These are phyloP conservation scores for Tolypocladium tropicale DNA, from an alignment of 2,329 filamentous ascomycete genomes.

Conservation along the genomic window DNA sequence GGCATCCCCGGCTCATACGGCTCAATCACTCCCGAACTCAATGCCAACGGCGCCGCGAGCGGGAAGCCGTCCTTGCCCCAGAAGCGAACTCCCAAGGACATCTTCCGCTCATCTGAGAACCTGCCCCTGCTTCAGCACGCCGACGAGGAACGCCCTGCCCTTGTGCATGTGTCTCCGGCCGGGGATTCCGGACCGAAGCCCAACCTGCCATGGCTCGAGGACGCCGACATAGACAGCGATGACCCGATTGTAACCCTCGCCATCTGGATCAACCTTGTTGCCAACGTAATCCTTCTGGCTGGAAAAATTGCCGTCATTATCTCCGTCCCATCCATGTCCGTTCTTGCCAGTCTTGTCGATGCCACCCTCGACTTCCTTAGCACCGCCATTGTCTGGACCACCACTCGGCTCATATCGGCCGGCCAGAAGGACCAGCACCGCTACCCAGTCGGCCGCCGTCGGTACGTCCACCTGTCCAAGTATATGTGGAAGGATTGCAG, in stretches of 20 bases:
- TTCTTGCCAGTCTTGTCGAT: constrained; percentile 70
- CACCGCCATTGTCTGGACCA: constrained; percentile 72
- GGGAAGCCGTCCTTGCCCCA: constrained; percentile 33
- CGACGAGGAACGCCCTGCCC: constrained; percentile 33
- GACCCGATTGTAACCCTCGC: constrained; percentile 73
- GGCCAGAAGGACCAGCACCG: constrained; percentile 62
- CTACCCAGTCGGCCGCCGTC: constrained; percentile 67
- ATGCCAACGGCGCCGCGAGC: constrained; percentile 10
- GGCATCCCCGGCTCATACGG: constrained; percentile 17
- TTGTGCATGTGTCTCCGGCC: constrained; percentile 4
- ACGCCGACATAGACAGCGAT: constrained; percentile 60
- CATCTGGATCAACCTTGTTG: constrained; percentile 75
- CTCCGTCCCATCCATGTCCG: constrained; percentile 71
- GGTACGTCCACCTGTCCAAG: constrained; percentile 18
- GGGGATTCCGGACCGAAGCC: constrained; percentile 30
- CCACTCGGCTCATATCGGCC: constrained; percentile 56
- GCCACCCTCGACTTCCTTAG: constrained; percentile 72
- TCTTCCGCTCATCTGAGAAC: constrained; percentile 68
- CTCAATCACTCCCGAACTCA: constrained; percentile 12
- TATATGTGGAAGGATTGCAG: background rate
- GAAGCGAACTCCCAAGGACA: constrained; percentile 73
- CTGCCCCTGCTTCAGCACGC: constrained; percentile 49
- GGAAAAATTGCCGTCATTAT: constrained; percentile 71
- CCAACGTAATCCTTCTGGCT: constrained; percentile 64
- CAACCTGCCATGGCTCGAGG: constrained; percentile 61